Evolutionary conservation across 169 alveolate genomes (phyloP).

Genomic region (Plasmodium ovale): DNA sequence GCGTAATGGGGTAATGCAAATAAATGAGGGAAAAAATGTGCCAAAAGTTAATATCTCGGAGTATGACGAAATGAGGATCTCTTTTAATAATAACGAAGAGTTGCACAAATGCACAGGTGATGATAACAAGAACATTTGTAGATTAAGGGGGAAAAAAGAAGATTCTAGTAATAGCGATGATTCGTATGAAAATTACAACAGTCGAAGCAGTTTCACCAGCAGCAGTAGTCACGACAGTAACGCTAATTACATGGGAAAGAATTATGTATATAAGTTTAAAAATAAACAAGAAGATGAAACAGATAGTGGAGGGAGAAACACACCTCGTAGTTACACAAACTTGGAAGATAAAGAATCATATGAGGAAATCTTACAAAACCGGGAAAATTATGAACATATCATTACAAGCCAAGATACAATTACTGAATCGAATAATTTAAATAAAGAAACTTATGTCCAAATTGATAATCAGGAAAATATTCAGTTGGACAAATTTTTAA

Average conservation of each 20-base stretch:
- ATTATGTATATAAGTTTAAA: slow-evolving; percentile 7
- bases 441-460: slow-evolving; percentile 73
- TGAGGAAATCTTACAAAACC: no score
- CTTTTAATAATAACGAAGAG: no score
- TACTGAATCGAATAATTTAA: slow-evolving; percentile 33
- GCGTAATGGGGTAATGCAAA: background rate
- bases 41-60: background rate
- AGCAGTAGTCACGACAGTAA: no score
- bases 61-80: background rate
- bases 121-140: background rate
- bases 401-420: slow-evolving; percentile 1
- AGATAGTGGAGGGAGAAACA: background rate
- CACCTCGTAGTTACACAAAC: background rate
- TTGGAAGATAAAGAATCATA: no score
- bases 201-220: background rate
- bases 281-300: background rate
- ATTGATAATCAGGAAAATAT: slow-evolving; percentile 68
- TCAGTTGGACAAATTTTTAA: slow-evolving; percentile 56
- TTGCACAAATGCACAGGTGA: background rate
- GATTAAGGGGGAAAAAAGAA: background rate
- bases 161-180: background rate
- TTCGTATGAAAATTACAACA: slow-evolving; percentile 2
- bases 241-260: background rate
- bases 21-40: no score
- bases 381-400: slow-evolving; percentile 6